Base-by-base conservation (phyloP, 1,284 basidiomycete species). In the Melanopsichium pennsylvanicum region DNA sequence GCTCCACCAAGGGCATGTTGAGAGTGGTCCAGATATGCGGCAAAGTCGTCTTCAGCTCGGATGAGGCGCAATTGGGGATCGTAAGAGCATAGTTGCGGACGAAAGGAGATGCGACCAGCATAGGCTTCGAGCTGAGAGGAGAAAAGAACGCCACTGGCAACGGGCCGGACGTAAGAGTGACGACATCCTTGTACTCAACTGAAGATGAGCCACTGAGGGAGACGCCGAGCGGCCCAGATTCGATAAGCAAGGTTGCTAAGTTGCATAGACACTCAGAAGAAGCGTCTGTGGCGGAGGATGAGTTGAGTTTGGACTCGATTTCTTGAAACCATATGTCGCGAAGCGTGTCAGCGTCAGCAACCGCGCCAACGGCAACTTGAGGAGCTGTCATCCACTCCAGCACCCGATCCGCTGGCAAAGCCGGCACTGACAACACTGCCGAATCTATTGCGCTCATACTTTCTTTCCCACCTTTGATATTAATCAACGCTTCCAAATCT, bases 1-100 rank as follows among this genome's bases (percentile, higher is more conserved):
- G 15, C 1, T 15, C 2, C 10, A 13, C 15, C 5, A 39, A 37
- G 10, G 44, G 33, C 2, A 4, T 13, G 47, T 33, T 36, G 32
- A 68, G 58, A 2, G 64, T 54, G 0, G 54, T 54, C 58, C 58
- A 68, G 13, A 54, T 37, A 33, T 61, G 64, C 13, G 64, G 64
- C 0, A 68, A 29, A 0, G 45, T 25, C 18, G n/a, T 23, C 0
- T 5, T 6, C 2, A 19, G 26, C 5, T 4, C 16, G 34, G 23
- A 31, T 2, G 11, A 12, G n/a, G 21, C n/a, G 21, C 25, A 18
- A 4, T 21, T 26, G 15, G 57, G 49, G 27, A 55, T 9, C 6
- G 13, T 2, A 27, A 62, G 34, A 1, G 42, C 22, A 33, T 57
- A 63, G 5, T 27, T 4, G 22, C 21, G 34, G 1, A 57, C 35